These are phyloP conservation scores for Xylariomycetidae sp. DNA, from an alignment of 2,329 filamentous ascomycete species.

Conservation along the genomic window DNA sequence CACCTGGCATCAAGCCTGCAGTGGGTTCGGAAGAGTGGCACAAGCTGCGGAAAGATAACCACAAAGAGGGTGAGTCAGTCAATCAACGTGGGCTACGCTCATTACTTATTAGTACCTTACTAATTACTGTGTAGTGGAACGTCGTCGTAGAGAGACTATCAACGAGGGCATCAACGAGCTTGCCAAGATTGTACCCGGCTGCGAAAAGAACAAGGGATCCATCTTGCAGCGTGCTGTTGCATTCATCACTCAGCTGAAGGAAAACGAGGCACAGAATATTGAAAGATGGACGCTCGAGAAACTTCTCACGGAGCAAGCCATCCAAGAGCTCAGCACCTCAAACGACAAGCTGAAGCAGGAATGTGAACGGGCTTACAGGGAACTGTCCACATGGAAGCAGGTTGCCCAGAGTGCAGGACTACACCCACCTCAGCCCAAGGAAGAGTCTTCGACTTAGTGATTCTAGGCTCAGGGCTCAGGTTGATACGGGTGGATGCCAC, in stretches of 20 bases:
- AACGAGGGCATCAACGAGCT: slow-evolving; percentile 99
- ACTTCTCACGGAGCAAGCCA: slow-evolving; percentile 81
- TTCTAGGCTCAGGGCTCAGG: slow-evolving; percentile 4
- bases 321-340: slow-evolving; percentile 78
- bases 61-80: slow-evolving; percentile 82
- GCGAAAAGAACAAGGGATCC: slow-evolving; percentile 98
- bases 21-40: slow-evolving; percentile 99
- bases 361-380: slow-evolving; percentile 71
- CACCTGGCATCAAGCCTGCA: slow-evolving; percentile 64
- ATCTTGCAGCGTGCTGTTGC: slow-evolving; percentile 90
- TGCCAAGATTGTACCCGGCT: slow-evolving; percentile 93
- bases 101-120: too few relatives aligned
- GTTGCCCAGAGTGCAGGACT: slow-evolving; percentile 58
- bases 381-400: slow-evolving; percentile 75
- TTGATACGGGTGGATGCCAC: slow-evolving; percentile 1
- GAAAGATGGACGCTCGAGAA: slow-evolving; percentile 94
- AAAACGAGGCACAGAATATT: slow-evolving; percentile 90
- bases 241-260: slow-evolving; percentile 91
- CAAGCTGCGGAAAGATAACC: slow-evolving; percentile 92
- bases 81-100: too few relatives aligned
- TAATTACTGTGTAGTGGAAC: slow-evolving; percentile 64
- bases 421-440: slow-evolving; percentile 37
- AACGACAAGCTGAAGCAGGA: slow-evolving; percentile 85
- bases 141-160: slow-evolving; percentile 92
- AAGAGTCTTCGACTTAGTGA: slow-evolving; percentile 27